Conservation (phyloP, 768 basidiomycete species). For the Pilatotrama ljubarskyi region DNA sequence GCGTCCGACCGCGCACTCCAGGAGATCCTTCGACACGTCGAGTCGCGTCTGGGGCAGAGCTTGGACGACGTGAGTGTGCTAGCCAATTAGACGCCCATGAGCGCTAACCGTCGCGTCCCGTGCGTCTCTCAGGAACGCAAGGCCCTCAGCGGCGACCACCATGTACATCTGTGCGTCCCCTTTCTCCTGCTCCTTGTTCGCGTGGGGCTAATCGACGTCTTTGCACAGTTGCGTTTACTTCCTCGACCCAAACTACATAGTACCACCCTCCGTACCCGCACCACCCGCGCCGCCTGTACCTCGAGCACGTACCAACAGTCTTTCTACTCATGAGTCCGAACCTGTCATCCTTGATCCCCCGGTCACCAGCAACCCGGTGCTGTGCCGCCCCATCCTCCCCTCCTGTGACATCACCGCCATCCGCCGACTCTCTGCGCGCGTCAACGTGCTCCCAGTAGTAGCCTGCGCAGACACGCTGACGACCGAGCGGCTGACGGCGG, state of each 20-base stretch:
- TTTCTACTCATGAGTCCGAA: conserved; percentile 70
- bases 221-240: conserved; percentile 79
- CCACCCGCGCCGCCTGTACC: conserved; percentile 68
- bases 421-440: conserved; percentile 74
- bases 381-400: conserved; percentile 68
- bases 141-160: conserved; percentile 68
- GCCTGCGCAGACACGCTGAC: conserved; percentile 80
- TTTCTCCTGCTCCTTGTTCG: conserved; percentile 8
- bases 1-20: conserved; percentile 61
- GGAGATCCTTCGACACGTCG: conserved; percentile 73
- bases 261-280: conserved; percentile 66
- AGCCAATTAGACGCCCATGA: conserved; percentile 21
- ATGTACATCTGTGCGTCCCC: conserved; percentile 72
- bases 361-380: conserved; percentile 68
- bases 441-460: conserved; percentile 87
- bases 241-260: conserved; percentile 79
- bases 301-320: conserved; percentile 68
- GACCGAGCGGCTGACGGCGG: conserved; percentile 75
- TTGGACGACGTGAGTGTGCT: conserved; percentile 69
- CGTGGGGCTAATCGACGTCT: background rate
- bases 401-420: conserved; percentile 73
- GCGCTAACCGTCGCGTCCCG: conserved; percentile 25
- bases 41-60: conserved; percentile 70
- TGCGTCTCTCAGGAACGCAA: conserved; percentile 60
- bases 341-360: conserved; percentile 82